Evolutionary conservation across 768 basidiomycete species (phyloP), one percentile per base, ranked within the genome.

Genomic region (Tubosaeta sp.): DNA sequence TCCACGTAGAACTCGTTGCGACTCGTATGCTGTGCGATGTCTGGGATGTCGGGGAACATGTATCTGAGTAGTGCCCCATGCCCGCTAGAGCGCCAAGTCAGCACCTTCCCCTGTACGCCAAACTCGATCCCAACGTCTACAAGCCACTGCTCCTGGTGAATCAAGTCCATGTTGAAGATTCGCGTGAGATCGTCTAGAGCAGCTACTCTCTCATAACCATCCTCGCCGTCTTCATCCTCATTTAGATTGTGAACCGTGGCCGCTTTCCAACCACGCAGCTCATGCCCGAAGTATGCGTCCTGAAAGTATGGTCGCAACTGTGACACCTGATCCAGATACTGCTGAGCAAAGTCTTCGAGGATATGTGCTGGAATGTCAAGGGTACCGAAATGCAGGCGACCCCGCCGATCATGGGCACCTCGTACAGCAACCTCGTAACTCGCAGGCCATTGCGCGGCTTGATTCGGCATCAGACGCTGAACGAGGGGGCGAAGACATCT

Each of bases 211-310:
- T 44, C 18, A 9, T 31, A 32, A 4, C 7, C 34, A 3, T 44
- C 18, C 18, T 29, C 19, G 18, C 13, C n/a, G 4, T 45, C 50
- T 10, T 45, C 27, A 3, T 10, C 24, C 4, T 27, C 24, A 18
- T 22, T n/a, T 16, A 24, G 16, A 18, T 46, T 24, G n/a, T 46
- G 45, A n/a, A 46, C n/a, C 7, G 40, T 48, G 1, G 46, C 35
- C 2, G 13, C 46, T 14, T 53, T 53, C 46, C 46, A 48, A 2
- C 52, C 46, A 9, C 42, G 35, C 1, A 53, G 41, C 27, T 53
- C 46, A 36, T 53, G 52, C 7, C 22, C 52, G 32, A 53, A 53
- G 13, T 53, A 48, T 14, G 47, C 52, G 10, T 49, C 47, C 1
- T 14, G 27, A 18, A 53, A 48, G 16, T 48, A 34, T 16, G 47